Conservation (phyloP, 345 rosid genomes). For the Litchi chinensis region DNA sequence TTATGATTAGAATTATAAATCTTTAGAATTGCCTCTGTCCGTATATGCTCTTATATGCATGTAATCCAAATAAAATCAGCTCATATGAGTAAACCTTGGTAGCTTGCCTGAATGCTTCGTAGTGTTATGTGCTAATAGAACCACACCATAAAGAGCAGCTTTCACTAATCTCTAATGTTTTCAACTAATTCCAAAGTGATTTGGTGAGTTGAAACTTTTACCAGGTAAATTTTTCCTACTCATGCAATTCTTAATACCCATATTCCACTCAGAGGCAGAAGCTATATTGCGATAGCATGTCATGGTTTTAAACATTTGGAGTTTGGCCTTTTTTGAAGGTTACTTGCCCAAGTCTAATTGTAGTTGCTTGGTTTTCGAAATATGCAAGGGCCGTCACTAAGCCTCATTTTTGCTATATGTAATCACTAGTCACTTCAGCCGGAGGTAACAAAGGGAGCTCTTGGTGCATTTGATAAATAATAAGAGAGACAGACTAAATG, state of each 20-base stretch:
- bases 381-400: background rate
- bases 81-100: background rate
- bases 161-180: background rate
- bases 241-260: background rate
- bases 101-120: background rate
- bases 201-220: background rate
- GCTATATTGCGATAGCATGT: background rate
- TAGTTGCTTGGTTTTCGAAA: background rate
- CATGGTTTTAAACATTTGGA: background rate
- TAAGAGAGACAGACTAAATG: background rate
- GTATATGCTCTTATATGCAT: background rate
- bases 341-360: background rate
- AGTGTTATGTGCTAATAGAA: background rate
- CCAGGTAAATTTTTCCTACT: background rate
- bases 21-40: background rate
- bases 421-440: background rate
- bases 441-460: background rate
- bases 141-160: slow-evolving; percentile 1
- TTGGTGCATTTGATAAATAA: slow-evolving; percentile 5
- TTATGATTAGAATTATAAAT: background rate
- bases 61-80: background rate
- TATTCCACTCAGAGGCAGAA: background rate
- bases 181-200: background rate
- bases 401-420: background rate
- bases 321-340: background rate